Conservation (phyloP, 768 basidiomycete genomes). For the Rhodotorula sphaerocarpa region DNA sequence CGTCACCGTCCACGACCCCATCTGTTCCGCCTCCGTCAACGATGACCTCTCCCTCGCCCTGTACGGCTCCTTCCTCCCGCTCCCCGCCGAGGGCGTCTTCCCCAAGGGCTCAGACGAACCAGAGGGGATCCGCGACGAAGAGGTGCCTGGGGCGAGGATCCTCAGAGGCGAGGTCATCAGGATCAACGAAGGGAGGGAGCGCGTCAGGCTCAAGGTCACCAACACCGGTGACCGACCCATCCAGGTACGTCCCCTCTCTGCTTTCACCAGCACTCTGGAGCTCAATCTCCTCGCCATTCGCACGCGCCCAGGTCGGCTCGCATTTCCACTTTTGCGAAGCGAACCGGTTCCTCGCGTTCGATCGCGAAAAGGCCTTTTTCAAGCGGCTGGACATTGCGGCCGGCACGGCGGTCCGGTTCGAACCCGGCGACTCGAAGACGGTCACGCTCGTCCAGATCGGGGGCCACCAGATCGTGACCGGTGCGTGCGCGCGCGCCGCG, state of each 20-base stretch:
- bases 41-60: constrained; percentile 65
- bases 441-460: constrained; percentile 72
- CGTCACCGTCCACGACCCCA: constrained; percentile 94
- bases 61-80: constrained; percentile 87
- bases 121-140: constrained; percentile 36
- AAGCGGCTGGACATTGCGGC: constrained; percentile 85
- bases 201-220: constrained; percentile 64
- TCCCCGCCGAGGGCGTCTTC: constrained; percentile 62
- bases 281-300: neutral
- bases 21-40: constrained; percentile 60
- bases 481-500: constrained; percentile 43
- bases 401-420: constrained; percentile 92
- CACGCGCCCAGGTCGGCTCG: constrained; percentile 76
- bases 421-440: constrained; percentile 80
- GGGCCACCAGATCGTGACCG: constrained; percentile 62
- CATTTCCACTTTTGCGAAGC: constrained; percentile 87
- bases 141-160: constrained; percentile 64
- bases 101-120: constrained; percentile 26
- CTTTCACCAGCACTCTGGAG: constrained; percentile 17
- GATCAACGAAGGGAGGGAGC: constrained; percentile 66
- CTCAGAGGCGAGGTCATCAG: constrained; percentile 53
- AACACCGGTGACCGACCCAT: constrained; percentile 91
- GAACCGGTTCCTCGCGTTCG: constrained; percentile 70
- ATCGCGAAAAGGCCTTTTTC: constrained; percentile 69
- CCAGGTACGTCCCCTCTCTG: constrained; percentile 54